Base-by-base conservation (phyloP, 768 basidiomycete species). In the Suillus alpinus region DNA sequence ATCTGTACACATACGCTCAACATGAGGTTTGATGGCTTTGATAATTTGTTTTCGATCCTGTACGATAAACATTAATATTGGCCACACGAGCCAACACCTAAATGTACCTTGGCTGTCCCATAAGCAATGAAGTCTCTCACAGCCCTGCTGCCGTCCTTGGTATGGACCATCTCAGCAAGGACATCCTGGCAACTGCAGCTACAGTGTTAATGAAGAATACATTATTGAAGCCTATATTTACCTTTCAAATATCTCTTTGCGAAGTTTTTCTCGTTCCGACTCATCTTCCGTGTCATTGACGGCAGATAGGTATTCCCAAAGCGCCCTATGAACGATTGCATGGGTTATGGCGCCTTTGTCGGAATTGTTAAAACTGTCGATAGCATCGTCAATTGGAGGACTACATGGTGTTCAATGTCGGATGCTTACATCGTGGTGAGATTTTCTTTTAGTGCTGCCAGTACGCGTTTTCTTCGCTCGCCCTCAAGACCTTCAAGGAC, bases 91-190 rank as follows among this genome's bases (percentile, higher is more conserved):
- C 8, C 14, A 31, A 29, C 12, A 23, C 5, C 13, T 4, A 23
- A 43, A 66, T 71, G 20, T 58, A 88, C 91, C 78, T 97, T 98
- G 4, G 95, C 93, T 13, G 82, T 85, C 5, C 93, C 93, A 47
- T 83, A 81, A 0, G 88, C 92, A 40, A 96, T 80, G 71, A 97
- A 91, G 63, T 94, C 88, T 46, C 95, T 86, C 3, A 91, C 94
- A 31, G 84, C 87, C 23, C 91, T 86, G 61, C 92, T 92, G 20
- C 95, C 95, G 66, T 96, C 92, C 69, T 86, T 93, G 16, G 95
- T 98, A 68, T 98, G 95, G 0, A 95, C 92, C 82, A 96, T 91
- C 69, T 97, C 95, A 0, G 94, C 88, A 7, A 96, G 78, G 20
- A 89, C 81, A 44, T 96, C 94, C 63, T 92, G 87, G 66, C 90